Conservation (phyloP, 208 protist species). For the Trypanosoma caninum region DNA sequence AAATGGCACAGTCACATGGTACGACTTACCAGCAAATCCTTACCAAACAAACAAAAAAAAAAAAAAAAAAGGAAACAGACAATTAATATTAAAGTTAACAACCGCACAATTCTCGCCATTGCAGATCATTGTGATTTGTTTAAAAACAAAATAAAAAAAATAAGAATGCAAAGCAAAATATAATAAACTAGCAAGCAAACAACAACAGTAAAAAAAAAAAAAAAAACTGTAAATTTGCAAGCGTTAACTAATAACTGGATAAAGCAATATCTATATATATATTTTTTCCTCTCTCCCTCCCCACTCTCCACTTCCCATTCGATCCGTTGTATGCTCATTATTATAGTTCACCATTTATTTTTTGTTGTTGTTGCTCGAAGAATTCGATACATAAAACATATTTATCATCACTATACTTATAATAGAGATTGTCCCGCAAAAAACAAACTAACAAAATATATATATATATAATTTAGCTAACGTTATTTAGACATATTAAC, state of each 20-base stretch:
- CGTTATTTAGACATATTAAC: no score
- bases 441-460: no score
- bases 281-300: background rate
- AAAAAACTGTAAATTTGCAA: background rate
- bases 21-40: no score
- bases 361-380: no score
- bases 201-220: background rate
- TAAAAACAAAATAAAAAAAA: background rate
- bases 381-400: no score
- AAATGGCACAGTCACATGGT: no score
- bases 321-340: no score
- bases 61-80: background rate
- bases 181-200: slow-evolving; percentile 7
- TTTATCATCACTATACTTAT: no score
- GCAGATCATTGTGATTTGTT: background rate
- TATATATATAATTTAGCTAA: no score
- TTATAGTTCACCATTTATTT: no score
- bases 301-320: background rate
- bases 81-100: background rate
- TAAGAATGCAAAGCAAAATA: slow-evolving; percentile 5
- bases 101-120: no score
- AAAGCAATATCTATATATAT: slow-evolving; percentile 3
- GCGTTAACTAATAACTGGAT: background rate
- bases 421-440: no score
- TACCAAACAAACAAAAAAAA: slow-evolving; percentile 9